Evolutionary conservation across 1,139 yeast genomes (phyloP), one percentile per base, ranked within the genome.

Genomic region (Suhomyces yuchorum): DNA sequence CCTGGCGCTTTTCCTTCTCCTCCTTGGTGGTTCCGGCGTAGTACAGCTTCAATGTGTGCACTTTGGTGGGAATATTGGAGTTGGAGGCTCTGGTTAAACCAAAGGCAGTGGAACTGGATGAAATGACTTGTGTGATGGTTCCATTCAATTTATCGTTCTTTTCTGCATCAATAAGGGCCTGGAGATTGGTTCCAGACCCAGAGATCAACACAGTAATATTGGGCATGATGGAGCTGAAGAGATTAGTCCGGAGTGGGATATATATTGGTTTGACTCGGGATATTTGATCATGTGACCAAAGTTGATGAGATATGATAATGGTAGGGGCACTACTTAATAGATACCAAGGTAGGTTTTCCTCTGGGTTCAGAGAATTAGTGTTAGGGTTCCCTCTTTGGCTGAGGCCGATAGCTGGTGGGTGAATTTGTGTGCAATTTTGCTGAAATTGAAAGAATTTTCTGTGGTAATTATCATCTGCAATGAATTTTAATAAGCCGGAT

Each of bases 111-210:
- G 85, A 71, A 38, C 86, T 82, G 7, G 97, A 91, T 6, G 98
- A 91, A 35, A 93, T 81, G 37, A 93, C 99, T 58, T 82, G 81
- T 17, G 80, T 74, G 48, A 91, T 82, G 40, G 71, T 67, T 0
- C 88, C 95, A 23, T 73, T 65, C 17, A 80, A 69, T 15, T 70
- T 66, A 1, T 77, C 75, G 2, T 61, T 56, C 5, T 62, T 63
- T 46, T 78, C 70, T 1, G 96, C 89, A 64, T 93, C 96, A 42
- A 93, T 89, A 37, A 93, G 73, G 0, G 99, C 98, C 66, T 93
- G 99, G 40, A 93, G 73, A 61, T 93, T 93, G 18, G 97, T 84
- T 1, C 99, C 99, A 22, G 88, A 86, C 1, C 99, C 99, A 1
- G 98, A 92, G 42, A 93, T 93, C 44, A 93, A 79, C 1, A 93